Percentiles rank a stretch among this genome's conserved stretches.
Conservation (phyloP, 1,284 basidiomycete genomes). For the Irpex rosettiformis region DNA sequence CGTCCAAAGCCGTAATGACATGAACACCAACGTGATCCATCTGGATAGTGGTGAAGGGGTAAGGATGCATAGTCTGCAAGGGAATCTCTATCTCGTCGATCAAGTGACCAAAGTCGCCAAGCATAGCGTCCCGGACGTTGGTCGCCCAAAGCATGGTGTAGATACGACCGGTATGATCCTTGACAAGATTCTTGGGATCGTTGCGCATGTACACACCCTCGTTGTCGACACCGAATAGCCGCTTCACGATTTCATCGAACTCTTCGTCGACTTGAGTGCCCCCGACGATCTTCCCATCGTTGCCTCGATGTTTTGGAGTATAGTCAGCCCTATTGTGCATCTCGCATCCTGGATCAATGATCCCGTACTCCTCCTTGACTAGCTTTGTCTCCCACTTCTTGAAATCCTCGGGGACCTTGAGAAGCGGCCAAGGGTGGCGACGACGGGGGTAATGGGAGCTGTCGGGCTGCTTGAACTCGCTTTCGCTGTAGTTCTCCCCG, state of each 20-base stretch:
- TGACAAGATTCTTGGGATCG: constrained; percentile 4
- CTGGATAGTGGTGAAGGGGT: background rate
- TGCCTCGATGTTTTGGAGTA: background rate
- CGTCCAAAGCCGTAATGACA: background rate
- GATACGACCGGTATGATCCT: background rate
- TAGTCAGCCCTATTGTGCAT: background rate
- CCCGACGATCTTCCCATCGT: background rate
- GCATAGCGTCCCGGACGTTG: background rate
- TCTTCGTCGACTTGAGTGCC: background rate
- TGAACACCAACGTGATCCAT: background rate
- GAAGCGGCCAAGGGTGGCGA: constrained; percentile 20
- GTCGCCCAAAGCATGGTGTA: constrained; percentile 3
- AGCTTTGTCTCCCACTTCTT: background rate
- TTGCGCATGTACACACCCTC: background rate
- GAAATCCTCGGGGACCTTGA: constrained; percentile 17
- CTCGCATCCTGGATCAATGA: constrained; percentile 12
- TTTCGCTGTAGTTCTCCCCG: constrained; percentile 20
- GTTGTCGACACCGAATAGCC: background rate
- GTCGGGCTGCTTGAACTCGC: constrained; percentile 9
- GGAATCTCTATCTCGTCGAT: background rate
- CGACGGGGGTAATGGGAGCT: constrained; percentile 13
- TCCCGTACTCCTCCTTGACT: background rate
- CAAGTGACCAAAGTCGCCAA: background rate
- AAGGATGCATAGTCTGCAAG: background rate
- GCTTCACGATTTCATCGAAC: background rate